A percentile compares a stretch with the other conserved stretches of the same genome.
These are phyloP conservation scores for Nicotiana benthamiana DNA, from an alignment of 257 asterid species.

Conservation along the genomic window DNA sequence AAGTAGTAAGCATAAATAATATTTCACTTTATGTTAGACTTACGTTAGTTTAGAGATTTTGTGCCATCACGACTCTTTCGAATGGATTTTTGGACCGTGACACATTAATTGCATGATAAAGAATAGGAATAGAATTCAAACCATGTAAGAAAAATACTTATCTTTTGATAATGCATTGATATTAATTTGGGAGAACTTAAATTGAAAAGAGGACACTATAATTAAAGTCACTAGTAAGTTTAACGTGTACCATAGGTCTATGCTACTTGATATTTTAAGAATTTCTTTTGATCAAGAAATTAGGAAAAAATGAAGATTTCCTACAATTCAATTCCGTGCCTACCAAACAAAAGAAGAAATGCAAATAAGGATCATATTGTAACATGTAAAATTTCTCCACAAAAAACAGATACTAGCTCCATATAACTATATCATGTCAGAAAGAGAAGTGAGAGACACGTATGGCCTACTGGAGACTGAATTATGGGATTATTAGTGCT, in stretches of 20 bases:
- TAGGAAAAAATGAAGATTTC: background rate
- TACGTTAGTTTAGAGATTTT: too few relatives aligned
- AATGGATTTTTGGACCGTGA: too few relatives aligned
- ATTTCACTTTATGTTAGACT: too few relatives aligned
- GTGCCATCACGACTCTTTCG: too few relatives aligned
- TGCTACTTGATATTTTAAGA: background rate
- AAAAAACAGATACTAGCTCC: too few relatives aligned
- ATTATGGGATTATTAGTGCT: background rate
- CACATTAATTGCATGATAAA: background rate
- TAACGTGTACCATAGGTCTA: slow-evolving; percentile 3
- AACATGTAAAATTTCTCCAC: background rate
- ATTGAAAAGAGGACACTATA: background rate
- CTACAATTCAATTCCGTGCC: background rate
- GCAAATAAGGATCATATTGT: background rate
- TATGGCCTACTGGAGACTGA: background rate
- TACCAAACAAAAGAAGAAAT: background rate
- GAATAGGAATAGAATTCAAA: background rate
- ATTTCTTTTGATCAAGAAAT: too few relatives aligned
- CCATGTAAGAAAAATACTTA: background rate
- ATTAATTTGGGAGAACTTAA: background rate
- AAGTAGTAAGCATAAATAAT: too few relatives aligned
- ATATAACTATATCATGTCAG: background rate
- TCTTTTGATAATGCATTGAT: background rate
- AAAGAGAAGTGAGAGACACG: background rate
- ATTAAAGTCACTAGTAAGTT: background rate